Base-by-base conservation (phyloP, 768 basidiomycete genomes). In the Tricholomella constricta region DNA sequence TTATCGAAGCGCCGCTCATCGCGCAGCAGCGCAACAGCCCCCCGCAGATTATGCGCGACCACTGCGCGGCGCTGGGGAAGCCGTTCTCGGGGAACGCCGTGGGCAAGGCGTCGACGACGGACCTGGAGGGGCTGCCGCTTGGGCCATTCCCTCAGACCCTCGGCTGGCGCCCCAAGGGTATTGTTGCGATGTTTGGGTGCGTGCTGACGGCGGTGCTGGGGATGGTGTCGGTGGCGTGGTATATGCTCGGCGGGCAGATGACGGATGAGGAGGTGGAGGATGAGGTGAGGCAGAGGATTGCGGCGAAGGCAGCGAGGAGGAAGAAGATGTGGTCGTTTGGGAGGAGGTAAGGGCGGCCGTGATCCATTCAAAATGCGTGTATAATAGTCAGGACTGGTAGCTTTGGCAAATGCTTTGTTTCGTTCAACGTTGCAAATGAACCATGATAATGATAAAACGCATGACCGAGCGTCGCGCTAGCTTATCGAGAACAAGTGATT, bases 211-310 rank as follows among this genome's bases (percentile, higher is more conserved):
- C 92, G 1, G 73, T 90, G 12, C 56, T 96, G 34, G 96, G 96
- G 0, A 89, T 97, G 86, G 56, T 75, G 7, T 79, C 83, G 1
- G 90, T 96, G 26, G 73, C 84, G 34, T 98, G 94, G 93, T 98
- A 98, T 70, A 73, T 87, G 8, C 73, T 85, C 41, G 91, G 91
- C n/a, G 83, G 82, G 4, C 72, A 72, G 51, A 74, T 91, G 54
- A 80, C 87, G 40, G 92, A 93, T 36, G 85, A 85, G 58, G 94
- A 96, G 72, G 78, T 91, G 31, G 91, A 93, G 66, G 74, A 79
- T 17, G 89, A 91, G 69, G 82, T 81, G 48, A 71, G 78, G 57
- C 69, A 72, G 57, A 72, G 77, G 50, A 70, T 86, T 9, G 85
- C 78, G 23, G 77, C 71, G 48, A 93, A 89, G 73, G 78, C 73